Percentiles rank a stretch among this genome's conserved stretches.
phyloP scores from a whole-genome alignment of 345 rosid species.

The Populus nigra region DNA sequence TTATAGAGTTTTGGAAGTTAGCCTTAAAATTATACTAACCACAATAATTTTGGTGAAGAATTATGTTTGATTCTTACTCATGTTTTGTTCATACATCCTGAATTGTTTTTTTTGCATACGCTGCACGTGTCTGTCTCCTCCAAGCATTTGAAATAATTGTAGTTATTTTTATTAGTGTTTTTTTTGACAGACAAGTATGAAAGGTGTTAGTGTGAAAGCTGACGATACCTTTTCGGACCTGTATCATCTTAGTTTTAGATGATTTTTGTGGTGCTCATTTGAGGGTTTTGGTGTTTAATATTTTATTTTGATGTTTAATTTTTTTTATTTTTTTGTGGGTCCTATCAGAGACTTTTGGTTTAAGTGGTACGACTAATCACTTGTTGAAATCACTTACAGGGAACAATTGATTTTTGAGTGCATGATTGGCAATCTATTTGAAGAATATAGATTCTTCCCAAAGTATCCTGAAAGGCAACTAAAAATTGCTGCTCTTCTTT shows the following conservation, averaged over 20 bases:
- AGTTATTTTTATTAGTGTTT: neutral
- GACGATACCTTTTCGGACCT: neutral
- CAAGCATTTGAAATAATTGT: neutral
- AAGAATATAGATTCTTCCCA: constrained; percentile 91
- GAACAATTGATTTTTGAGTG: constrained; percentile 85
- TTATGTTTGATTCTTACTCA: neutral
- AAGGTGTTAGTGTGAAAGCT: neutral
- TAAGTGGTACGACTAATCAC: neutral
- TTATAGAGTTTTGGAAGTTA: neutral
- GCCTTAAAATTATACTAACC: neutral
- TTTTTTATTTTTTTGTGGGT: neutral
- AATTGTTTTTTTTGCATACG: neutral
- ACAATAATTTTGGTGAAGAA: neutral
- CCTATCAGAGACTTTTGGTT: neutral
- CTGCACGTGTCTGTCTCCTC: neutral
- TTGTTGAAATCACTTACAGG: constrained; percentile 45
- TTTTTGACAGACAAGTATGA: neutral
- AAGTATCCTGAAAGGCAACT: constrained; percentile 97
- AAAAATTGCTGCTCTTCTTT: constrained; percentile 82
- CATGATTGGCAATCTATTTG: constrained; percentile 93
- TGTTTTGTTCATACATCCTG: neutral
- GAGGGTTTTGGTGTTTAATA: neutral
- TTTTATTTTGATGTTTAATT: neutral
- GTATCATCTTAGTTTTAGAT: neutral
- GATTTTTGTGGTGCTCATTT: neutral